These are phyloP conservation scores for Dryadomyces quercivorus DNA, from an alignment of 2,329 filamentous ascomycete genomes.

Conservation along the genomic window DNA sequence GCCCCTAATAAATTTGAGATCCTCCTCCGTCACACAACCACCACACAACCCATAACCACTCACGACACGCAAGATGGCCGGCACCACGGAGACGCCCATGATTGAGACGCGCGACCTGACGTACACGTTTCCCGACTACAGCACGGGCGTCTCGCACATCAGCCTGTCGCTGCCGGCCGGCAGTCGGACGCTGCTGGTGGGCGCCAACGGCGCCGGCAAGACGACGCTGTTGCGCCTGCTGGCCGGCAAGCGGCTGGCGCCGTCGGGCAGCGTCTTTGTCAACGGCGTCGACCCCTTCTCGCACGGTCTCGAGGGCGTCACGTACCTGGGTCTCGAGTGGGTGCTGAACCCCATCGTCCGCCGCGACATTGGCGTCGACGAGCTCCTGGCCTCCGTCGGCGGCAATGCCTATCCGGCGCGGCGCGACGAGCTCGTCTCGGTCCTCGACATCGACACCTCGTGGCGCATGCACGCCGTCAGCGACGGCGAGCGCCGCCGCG, in stretches of 20 bases:
- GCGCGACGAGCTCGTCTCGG: conserved; percentile 72
- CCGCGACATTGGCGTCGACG: conserved; percentile 82
- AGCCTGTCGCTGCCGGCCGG: conserved; percentile 65
- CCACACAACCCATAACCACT: not conserved
- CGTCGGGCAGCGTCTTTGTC: conserved; percentile 60
- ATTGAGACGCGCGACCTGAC: conserved; percentile 67
- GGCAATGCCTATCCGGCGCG: conserved; percentile 72
- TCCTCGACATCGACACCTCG: conserved; percentile 80
- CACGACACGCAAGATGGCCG: not conserved
- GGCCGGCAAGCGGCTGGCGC: conserved; percentile 87
- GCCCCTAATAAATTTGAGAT: no score
- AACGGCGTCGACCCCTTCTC: conserved; percentile 86
- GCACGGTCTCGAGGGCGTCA: conserved; percentile 80
- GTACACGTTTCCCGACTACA: conserved; percentile 81
- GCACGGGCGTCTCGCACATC: conserved; percentile 64
- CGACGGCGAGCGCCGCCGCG: conserved; percentile 80
- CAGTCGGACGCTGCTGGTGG: conserved; percentile 82
- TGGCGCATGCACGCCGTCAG: conserved; percentile 97
- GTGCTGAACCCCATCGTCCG: conserved; percentile 94
- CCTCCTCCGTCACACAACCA: not conserved
- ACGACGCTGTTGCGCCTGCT: conserved; percentile 91
- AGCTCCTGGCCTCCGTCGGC: conserved; percentile 74
- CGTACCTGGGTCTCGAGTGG: conserved; percentile 96
- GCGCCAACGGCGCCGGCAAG: conserved; percentile 94
- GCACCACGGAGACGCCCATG: conserved; percentile 30